Conservation (phyloP, 208 protist species). For the Trypanosoma brucei region DNA sequence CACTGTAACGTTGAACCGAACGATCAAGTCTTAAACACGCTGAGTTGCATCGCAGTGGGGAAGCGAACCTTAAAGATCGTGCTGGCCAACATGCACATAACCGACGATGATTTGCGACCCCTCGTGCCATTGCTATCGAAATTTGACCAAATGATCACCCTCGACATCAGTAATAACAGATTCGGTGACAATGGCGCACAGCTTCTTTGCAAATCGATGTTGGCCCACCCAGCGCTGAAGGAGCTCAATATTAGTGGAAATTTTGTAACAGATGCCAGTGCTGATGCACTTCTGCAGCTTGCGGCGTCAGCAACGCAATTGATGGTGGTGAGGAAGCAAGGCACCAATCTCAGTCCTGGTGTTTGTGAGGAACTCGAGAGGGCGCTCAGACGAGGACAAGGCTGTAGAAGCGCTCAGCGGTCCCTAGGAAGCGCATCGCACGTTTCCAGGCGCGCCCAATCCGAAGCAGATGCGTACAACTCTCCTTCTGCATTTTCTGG, state of each 20-base stretch:
- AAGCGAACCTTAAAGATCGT: constrained; percentile 20
- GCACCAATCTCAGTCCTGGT: constrained; percentile 30
- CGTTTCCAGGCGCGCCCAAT: too few species aligned
- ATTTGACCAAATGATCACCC: background rate
- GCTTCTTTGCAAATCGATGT: constrained; percentile 27
- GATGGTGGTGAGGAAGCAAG: constrained; percentile 25
- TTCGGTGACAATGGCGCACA: constrained; percentile 42
- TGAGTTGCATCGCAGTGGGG: constrained; percentile 13
- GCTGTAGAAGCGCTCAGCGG: too few species aligned
- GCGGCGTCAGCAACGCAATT: constrained; percentile 32
- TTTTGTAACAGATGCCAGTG: constrained; percentile 35
- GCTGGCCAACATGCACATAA: constrained; percentile 20
- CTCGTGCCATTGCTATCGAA: background rate
- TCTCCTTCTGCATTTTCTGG: background rate
- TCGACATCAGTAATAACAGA: background rate
- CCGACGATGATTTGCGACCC: background rate
- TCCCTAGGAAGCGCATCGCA: too few species aligned
- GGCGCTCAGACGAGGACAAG: background rate
- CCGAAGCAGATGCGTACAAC: too few species aligned
- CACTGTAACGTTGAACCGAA: constrained; percentile 35
- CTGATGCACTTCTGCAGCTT: constrained; percentile 32
- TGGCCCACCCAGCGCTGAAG: constrained; percentile 53
- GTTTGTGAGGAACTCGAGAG: constrained; percentile 9
- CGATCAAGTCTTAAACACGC: constrained; percentile 26
- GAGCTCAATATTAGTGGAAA: constrained; percentile 54